Conservation (phyloP, 495 filamentous ascomycete genomes). For the Tuber melanosporum region DNA sequence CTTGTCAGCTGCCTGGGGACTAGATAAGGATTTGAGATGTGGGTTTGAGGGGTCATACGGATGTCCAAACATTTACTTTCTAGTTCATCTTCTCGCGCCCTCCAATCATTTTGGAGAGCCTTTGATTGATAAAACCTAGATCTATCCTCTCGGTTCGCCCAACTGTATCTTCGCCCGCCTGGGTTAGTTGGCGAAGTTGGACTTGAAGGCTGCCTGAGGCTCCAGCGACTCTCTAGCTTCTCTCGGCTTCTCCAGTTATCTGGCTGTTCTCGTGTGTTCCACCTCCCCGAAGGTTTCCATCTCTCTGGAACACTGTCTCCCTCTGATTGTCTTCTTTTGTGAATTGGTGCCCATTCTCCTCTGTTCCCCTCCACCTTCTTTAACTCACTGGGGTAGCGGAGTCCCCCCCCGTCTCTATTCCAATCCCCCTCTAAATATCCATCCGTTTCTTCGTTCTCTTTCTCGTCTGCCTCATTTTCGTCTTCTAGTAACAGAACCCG, state of each 20-base stretch:
- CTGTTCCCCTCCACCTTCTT: background rate
- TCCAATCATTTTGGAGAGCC: background rate
- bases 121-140: background rate
- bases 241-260: background rate
- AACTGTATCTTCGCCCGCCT: background rate
- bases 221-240: background rate
- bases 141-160: background rate
- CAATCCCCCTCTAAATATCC: background rate
- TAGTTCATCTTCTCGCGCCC: background rate
- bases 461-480: background rate
- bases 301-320: background rate
- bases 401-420: background rate
- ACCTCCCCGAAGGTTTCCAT: background rate
- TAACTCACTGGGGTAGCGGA: background rate
- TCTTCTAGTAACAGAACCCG: background rate
- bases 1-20: background rate
- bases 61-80: background rate
- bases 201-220: background rate
- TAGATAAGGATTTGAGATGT: background rate
- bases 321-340: background rate
- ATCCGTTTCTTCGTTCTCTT: background rate
- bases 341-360: background rate
- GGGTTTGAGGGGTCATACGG: background rate
- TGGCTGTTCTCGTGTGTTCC: background rate
- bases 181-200: background rate